Base-by-base conservation (phyloP, 2,329 filamentous ascomycete species). In the Zasmidium citrigriseum region DNA sequence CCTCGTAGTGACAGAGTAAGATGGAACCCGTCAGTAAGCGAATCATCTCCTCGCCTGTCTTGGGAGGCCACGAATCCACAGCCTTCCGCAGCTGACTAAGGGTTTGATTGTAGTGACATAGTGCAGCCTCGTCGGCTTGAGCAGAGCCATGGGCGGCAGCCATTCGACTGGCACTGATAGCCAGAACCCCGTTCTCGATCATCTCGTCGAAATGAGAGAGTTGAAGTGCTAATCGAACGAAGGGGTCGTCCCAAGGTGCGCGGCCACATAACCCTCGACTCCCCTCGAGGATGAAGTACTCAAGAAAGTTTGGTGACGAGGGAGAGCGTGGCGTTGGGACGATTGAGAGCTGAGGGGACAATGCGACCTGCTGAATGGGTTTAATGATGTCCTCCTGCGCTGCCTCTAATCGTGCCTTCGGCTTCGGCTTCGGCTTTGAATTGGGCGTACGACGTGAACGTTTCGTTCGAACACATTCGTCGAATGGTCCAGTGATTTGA, bases 251-350 rank as follows among this genome's bases (percentile, higher is more conserved):
- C 16, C 22, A 49, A 27, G 46, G 46, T n/a, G 46, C 25, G 14
- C 22, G 22, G 11, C 22, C 46, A 24, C 46, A 16, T 11, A 49
- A 22, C 11, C 46, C 46, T 49, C 18, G 23, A 18, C 20, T 23
- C 25, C 21, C 46, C 18, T 49, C 46, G 12, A 49, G 21, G 23
- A 49, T 49, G 46, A 49, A 49, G 46, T 16, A 49, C 22, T 49
- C 46, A 14, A 49, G 46, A 20, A 49, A 16, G 20, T 45, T 45
- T 14, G 11, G 21, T 18, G 41, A 45, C 41, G 41, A 14, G n/a
- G n/a, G n/a, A n/a, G n/a, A 45, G n/a, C n/a, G n/a, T n/a, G n/a
- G n/a, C n/a, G n/a, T n/a, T n/a, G n/a, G n/a, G n/a, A n/a, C n/a
- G n/a, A n/a, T n/a, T n/a, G n/a, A n/a, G n/a, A n/a, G n/a, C n/a